phyloP scores from a whole-genome alignment of 106 monocot species.

The Dendrobium catenatum region DNA sequence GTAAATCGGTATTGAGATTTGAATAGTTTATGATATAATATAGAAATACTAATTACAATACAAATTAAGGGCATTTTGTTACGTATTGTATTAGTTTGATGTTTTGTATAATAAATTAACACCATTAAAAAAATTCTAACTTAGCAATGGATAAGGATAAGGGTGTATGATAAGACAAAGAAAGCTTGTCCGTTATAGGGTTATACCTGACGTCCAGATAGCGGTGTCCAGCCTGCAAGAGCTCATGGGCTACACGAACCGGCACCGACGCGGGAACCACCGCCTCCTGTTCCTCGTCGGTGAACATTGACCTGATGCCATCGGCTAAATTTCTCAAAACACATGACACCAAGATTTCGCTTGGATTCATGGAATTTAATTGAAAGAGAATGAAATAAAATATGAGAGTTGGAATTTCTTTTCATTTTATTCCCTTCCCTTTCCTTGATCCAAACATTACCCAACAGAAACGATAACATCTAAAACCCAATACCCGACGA shows the following conservation, averaged over 20 bases:
- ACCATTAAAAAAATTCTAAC: too few species aligned
- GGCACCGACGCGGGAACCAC: conserved; percentile 67
- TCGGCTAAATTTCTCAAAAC: neutral
- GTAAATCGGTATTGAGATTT: too few species aligned
- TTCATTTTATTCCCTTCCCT: too few species aligned
- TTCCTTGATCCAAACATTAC: too few species aligned
- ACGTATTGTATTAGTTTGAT: too few species aligned
- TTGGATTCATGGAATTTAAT: neutral
- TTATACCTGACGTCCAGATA: conserved; percentile 82
- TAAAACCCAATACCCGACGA: conserved; percentile 14
- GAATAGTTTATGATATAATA: too few species aligned
- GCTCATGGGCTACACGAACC: conserved; percentile 72
- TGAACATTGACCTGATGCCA: conserved; percentile 18
- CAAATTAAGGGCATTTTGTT: too few species aligned
- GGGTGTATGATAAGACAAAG: neutral
- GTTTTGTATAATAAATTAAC: too few species aligned
- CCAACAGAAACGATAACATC: neutral
- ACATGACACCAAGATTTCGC: too few species aligned
- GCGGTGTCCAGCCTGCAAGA: conserved; percentile 78
- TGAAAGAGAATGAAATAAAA: neutral
- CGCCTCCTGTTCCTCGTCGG: conserved; percentile 9
- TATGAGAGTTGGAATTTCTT: neutral
- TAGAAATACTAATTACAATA: too few species aligned
- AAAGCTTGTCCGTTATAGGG: neutral
- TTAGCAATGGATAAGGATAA: neutral